Base-by-base conservation (phyloP, 2,329 filamentous ascomycete species). In the Colletotrichum karsti region DNA sequence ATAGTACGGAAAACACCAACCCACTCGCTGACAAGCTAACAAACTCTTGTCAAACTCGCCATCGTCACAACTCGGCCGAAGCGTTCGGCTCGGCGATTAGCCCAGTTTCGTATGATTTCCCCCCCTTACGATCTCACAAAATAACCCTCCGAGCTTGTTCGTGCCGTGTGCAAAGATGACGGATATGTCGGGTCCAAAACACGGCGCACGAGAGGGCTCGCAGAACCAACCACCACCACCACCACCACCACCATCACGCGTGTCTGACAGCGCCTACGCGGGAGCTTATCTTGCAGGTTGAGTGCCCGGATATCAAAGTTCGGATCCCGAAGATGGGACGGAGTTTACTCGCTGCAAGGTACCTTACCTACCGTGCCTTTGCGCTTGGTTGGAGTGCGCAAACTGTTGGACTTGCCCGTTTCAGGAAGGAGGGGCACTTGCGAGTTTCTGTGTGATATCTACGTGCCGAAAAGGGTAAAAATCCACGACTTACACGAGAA, bases 41-140 rank as follows among this genome's bases (percentile, higher is more conserved):
- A 1, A 13, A 7, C 41, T 2, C 10, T 48, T 12, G 8, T 13
- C 44, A 35, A 8, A 13, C 33, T 13, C 15, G 33, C 15, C 12
- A 35, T 35, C 33, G 10, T 35, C 33, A 13, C 15, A 35, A 15
- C 33, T 35, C 33, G 39, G 30, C 12, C 20, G 51, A 39, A 7
- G n/a, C n/a, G 24, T 54, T 67, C 42, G 50, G 58, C 58, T 67
- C 42, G 58, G 58, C 26, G 48, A 30, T 63, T 51, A 35, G 41
- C n/a, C 13, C 28, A 15, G n/a, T 35, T 35, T 35, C 6, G n/a
- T 13, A 35, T 35, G 10, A 12, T 5, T 12, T 35, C 10, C 33
- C 2, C 33, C 33, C n/a, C n/a, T n/a, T n/a, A n/a, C n/a, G n/a
- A n/a, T n/a, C n/a, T n/a, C n/a, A n/a, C n/a, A n/a, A n/a, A n/a